These are phyloP conservation scores for Umbelopsis vinacea DNA, from an alignment of 192 early-diverging fungal species.

Conservation along the genomic window DNA sequence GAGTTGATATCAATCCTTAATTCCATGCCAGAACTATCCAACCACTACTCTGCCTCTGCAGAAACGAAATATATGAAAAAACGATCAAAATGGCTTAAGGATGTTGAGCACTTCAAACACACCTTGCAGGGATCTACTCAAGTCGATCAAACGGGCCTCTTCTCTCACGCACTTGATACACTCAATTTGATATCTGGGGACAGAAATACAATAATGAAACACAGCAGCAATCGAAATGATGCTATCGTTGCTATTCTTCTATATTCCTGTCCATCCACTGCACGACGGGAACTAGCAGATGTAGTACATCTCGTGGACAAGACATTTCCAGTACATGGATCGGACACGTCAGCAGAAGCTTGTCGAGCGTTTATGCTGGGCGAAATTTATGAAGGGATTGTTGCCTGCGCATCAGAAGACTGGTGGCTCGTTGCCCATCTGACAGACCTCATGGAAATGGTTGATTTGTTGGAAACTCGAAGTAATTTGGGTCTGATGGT, in stretches of 20 bases:
- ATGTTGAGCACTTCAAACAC: neutral
- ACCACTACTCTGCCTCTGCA: neutral
- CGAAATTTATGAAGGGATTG: conserved; percentile 30
- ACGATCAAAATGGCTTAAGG: conserved; percentile 4
- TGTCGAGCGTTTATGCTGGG: conserved; percentile 50
- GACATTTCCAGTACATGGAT: conserved; percentile 11
- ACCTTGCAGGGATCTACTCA: neutral
- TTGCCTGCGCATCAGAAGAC: conserved; percentile 40
- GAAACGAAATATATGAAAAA: conserved; percentile 11
- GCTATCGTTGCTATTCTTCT: conserved; percentile 53
- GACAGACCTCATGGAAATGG: conserved; percentile 57
- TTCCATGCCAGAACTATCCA: neutral
- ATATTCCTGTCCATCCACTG: conserved; percentile 51
- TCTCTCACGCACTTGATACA: neutral
- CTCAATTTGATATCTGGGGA: conserved; percentile 36
- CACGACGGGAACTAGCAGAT: conserved; percentile 31
- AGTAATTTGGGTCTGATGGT: conserved; percentile 8
- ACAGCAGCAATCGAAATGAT: conserved; percentile 55
- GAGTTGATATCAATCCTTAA: conserved; percentile 10
- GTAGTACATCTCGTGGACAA: conserved; percentile 8
- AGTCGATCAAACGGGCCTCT: neutral
- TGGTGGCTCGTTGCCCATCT: conserved; percentile 68
- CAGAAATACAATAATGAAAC: conserved; percentile 40
- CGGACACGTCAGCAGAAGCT: conserved; percentile 36
- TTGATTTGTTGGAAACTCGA: conserved; percentile 26